Evolutionary conservation across 768 basidiomycete genomes (phyloP).

Genomic region (Leccinum fibrillosum): DNA sequence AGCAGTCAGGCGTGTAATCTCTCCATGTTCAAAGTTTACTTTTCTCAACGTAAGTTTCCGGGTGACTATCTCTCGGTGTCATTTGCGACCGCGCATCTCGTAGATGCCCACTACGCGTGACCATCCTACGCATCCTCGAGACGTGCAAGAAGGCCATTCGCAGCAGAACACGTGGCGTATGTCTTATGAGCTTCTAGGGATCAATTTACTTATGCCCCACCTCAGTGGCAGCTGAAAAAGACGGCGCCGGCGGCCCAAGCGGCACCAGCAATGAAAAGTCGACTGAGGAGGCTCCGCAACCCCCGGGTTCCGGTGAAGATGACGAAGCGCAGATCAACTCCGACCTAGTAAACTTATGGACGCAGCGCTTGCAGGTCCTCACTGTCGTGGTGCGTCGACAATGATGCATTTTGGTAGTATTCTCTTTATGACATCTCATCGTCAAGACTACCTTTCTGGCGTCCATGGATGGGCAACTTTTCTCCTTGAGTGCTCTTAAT

Average conservation of each 20-base stretch:
- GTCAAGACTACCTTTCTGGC: slow-evolving; percentile 29
- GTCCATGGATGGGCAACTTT: slow-evolving; percentile 27
- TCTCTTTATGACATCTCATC: not conserved
- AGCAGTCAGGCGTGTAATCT: not conserved
- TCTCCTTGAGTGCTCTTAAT: slow-evolving; percentile 22
- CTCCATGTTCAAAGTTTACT: not conserved
- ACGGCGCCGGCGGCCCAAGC: slow-evolving; percentile 7
- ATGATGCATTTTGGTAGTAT: not conserved
- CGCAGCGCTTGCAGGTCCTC: slow-evolving; percentile 25
- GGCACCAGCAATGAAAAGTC: slow-evolving; percentile 4
- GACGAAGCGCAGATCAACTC: slow-evolving; percentile 13
- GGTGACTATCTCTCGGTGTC: slow-evolving; percentile 1
- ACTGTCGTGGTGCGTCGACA: slow-evolving; percentile 26
- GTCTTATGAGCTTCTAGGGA: not conserved
- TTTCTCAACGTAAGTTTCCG: not conserved
- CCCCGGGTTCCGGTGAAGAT: slow-evolving; percentile 1
- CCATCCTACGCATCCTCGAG: not conserved
- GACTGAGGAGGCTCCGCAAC: not conserved
- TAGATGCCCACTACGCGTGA: slow-evolving; percentile 1
- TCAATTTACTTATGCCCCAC: not conserved
- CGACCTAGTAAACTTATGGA: slow-evolving; percentile 24
- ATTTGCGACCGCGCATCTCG: not conserved
- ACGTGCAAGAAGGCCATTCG: slow-evolving; percentile 1
- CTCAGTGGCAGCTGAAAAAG: slow-evolving; percentile 1
- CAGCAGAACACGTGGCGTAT: slow-evolving; percentile 14